phyloP scores from a whole-genome alignment of 768 basidiomycete species.

The Termitomyces sp. region DNA sequence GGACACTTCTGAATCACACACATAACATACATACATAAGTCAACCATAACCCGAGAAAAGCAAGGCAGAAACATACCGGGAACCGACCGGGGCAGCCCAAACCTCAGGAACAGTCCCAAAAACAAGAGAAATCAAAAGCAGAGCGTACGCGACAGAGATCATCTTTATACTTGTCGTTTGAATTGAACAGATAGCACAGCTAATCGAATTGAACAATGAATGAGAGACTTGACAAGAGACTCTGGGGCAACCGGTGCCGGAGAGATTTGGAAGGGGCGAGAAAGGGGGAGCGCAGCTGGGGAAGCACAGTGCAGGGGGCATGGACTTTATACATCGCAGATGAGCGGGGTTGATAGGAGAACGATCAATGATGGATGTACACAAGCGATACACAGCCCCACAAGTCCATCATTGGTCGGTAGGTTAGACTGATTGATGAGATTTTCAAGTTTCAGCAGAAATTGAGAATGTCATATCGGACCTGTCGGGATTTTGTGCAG shows the following conservation, averaged over 20 bases:
- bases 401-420: background rate
- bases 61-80: slow-evolving; percentile 1
- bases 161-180: background rate
- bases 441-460: background rate
- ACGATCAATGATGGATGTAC: background rate
- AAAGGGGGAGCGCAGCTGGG: slow-evolving; percentile 14
- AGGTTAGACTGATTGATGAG: background rate
- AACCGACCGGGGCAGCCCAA: slow-evolving; percentile 11
- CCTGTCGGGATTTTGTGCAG: background rate
- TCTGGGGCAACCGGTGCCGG: slow-evolving; percentile 17
- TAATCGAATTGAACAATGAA: slow-evolving; percentile 4
- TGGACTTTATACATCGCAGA: slow-evolving; percentile 1
- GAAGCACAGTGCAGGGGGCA: background rate
- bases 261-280: slow-evolving; percentile 9
- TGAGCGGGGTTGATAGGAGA: slow-evolving; percentile 2
- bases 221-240: background rate
- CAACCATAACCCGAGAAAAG: background rate
- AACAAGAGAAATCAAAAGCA: slow-evolving; percentile 8
- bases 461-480: background rate
- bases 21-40: background rate
- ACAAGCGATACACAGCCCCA: background rate
- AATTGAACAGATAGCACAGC: slow-evolving; percentile 6
- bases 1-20: background rate
- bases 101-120: slow-evolving; percentile 5
- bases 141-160: slow-evolving; percentile 12